Conservation (phyloP, 495 filamentous ascomycete species). For the Neurospora sp. region DNA sequence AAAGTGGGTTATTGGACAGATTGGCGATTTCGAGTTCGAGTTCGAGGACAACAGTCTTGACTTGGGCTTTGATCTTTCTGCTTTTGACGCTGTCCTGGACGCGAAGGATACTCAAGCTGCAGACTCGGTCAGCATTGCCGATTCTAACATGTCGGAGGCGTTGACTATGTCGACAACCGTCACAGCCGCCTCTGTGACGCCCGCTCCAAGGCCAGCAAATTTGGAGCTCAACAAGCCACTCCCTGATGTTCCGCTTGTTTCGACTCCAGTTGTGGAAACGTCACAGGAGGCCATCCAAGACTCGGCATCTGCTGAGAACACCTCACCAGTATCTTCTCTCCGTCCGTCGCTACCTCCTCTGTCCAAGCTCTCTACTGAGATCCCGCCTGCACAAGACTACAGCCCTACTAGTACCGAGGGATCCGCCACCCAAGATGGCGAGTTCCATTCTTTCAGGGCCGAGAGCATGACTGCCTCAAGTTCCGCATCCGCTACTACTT, state of each 20-base stretch:
- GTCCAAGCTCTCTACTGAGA: constrained; percentile 39
- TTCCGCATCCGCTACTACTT: constrained; percentile 56
- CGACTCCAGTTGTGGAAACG: constrained; percentile 14
- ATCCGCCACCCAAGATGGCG: constrained; percentile 30
- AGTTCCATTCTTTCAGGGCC: constrained; percentile 37
- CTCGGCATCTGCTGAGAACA: not conserved
- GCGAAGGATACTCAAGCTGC: constrained; percentile 6
- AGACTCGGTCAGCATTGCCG: constrained; percentile 28
- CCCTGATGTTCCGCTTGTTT: constrained; percentile 28
- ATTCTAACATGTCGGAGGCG: constrained; percentile 25
- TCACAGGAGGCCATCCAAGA: constrained; percentile 4
- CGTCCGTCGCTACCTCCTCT: constrained; percentile 32
- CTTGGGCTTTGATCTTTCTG: constrained; percentile 37
- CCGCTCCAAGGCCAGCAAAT: constrained; percentile 19
- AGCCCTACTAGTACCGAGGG: constrained; percentile 29
- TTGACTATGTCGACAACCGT: constrained; percentile 16
- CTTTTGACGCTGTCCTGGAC: constrained; percentile 23
- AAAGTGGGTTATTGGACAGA: constrained; percentile 73
- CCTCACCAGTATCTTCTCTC: constrained; percentile 30
- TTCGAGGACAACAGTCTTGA: constrained; percentile 33
- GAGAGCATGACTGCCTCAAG: constrained; percentile 43
- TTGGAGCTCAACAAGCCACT: constrained; percentile 34
- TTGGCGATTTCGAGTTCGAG: constrained; percentile 89
- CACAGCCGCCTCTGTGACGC: constrained; percentile 15
- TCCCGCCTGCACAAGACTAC: constrained; percentile 33